Base-by-base conservation (phyloP, 2,329 filamentous ascomycete species). In the Epichloe elymi region DNA sequence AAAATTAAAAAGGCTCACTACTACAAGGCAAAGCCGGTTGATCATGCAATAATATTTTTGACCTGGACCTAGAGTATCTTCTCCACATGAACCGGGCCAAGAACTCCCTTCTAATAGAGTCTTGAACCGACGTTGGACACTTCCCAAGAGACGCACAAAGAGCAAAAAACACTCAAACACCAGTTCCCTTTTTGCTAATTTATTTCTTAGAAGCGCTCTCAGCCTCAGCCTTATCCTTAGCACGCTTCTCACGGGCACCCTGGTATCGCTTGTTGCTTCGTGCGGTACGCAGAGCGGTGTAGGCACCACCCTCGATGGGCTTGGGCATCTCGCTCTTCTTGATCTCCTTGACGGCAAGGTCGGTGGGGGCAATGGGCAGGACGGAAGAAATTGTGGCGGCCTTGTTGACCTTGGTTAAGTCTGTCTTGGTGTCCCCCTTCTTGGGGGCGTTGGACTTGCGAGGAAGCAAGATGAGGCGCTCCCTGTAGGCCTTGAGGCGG, bases 401-500 rank as follows among this genome's bases (percentile, higher is more conserved):
- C 68, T 75, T 78, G 67, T 78, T 73, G 70, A 81, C 80, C 65
- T 83, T 85, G 69, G 72, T 73, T 61, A 77, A 66, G 74, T 93
- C 83, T 83, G 91, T 86, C 70, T 87, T 87, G 72, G 85, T 85
- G 75, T 95, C 88, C 72, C 87, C 87, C 71, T 86, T 85, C 88
- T 95, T 96, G 76, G 85, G 82, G 76, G 93, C 83, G 76, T 90
- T 90, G 71, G 82, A 82, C 76, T 88, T 89, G 80, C 89, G 88
- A 70, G 93, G 93, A 82, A 98, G 96, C 71, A 98, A 82, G 72
- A 98, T 95, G 68, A 98, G 79, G 69, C 89, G 88, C 70, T 85
- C 82, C 79, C 86, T 87, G 89, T 95, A 98, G 71, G 88, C 88
- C 83, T 96, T 90, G 70, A 98, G 88, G 70, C 93, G 93, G 73